Evolutionary conservation across 208 protist genomes (phyloP), one percentile per base, ranked within the genome.

Genomic region (Leishmania aethiopica): DNA sequence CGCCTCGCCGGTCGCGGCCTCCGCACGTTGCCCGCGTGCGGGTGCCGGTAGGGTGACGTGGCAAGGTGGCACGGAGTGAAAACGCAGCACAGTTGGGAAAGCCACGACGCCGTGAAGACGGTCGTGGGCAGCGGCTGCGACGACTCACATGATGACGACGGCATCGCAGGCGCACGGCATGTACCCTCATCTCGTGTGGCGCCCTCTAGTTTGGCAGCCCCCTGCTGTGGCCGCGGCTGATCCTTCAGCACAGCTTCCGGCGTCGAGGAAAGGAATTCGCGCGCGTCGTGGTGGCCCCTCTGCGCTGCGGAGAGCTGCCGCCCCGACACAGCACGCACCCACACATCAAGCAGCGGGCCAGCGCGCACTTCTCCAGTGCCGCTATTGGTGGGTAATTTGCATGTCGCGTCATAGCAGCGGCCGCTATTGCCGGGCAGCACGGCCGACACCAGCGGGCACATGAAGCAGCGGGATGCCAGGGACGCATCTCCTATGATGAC

Each of bases 31-130:
- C 70, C 15, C 15, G 70, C 10, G 11, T 55, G 45, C 25, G 45
- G 70, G 51, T 74, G 70, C 28, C 25, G 70, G 70, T 2, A 32
- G 8, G 15, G 70, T 74, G 70, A 0, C 28, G n/a, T 17, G 42
- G 37, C 32, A 51, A 67, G 51, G 40, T 2, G 32, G 25, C 25
- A 60, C 25, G 35, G n/a, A 37, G 47, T 79, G 13, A 86, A 79
- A 1, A 71, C 42, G 74, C 82, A 86, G 42, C 53, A 78, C 47
- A 86, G 73, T 64, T 86, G 78, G 40, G 82, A 86, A 19, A 86
- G 78, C 73, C 62, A 72, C 66, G 78, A 62, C 10, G 82, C 77
- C 3, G 73, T 53, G 55, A 86, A 86, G 60, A 62, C 28, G 7
- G 77, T 47, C n/a, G 71, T 69, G 13, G 51, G 60, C 62, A 86